phyloP scores from a whole-genome alignment of 2,329 filamentous ascomycete genomes.

The Paecilomyces variotii region DNA sequence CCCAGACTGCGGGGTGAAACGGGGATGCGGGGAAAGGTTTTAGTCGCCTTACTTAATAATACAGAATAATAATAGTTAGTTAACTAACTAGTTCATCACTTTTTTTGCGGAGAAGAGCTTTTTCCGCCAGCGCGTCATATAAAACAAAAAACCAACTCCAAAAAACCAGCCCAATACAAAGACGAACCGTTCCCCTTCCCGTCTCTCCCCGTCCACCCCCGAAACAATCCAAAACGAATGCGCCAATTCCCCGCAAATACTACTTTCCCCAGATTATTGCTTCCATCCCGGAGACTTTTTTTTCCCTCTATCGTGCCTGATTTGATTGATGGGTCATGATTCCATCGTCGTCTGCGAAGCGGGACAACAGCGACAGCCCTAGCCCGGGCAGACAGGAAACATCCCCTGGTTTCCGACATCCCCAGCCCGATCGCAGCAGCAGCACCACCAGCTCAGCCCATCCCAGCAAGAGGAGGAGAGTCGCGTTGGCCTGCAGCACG shows the following conservation, averaged over 20 bases:
- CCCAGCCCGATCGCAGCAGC: too few species aligned
- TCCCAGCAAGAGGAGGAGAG: conserved; percentile 1
- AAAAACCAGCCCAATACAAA: too few species aligned
- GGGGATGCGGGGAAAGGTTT: not conserved
- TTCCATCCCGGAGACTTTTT: not conserved
- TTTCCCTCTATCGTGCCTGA: not conserved
- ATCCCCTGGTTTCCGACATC: not conserved
- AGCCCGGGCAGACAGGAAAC: not conserved
- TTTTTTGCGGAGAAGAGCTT: not conserved
- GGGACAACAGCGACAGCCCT: not conserved
- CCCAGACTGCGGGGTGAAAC: too few species aligned
- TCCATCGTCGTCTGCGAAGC: not conserved
- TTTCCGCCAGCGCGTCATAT: not conserved
- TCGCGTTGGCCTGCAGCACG: conserved; percentile 3
- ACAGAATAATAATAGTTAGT: too few species aligned
- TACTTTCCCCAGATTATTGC: not conserved
- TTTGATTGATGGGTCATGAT: not conserved
- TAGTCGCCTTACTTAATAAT: too few species aligned
- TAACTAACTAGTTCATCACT: not conserved
- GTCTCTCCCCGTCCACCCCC: not conserved
- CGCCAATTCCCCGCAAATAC: not conserved
- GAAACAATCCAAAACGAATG: not conserved
- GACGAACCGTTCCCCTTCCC: not conserved
- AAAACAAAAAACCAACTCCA: not conserved
- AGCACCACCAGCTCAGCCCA: not conserved